Evolutionary conservation across 1,139 yeast genomes (phyloP).

Genomic region (Zygotorulaspora mrakii): DNA sequence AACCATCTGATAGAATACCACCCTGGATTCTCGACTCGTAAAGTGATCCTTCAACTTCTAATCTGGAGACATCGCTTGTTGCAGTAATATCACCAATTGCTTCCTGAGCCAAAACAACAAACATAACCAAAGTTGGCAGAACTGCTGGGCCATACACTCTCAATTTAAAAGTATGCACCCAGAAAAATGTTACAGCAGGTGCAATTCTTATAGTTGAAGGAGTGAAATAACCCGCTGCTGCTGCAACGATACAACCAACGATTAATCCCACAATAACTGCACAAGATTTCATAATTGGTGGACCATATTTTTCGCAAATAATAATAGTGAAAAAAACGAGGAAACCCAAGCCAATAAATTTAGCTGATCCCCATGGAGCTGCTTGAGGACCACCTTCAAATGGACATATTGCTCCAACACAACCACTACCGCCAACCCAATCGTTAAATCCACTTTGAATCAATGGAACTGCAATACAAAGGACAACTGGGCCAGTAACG

Average conservation of each 20-base stretch:
- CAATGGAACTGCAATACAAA: constrained; percentile 70
- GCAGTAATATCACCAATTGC: constrained; percentile 93
- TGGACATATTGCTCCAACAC: constrained; percentile 50
- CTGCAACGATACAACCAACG: constrained; percentile 87
- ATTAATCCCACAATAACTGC: constrained; percentile 81
- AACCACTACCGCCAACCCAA: constrained; percentile 87
- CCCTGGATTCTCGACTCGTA: constrained; percentile 89
- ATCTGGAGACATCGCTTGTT: constrained; percentile 81
- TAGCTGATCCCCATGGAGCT: constrained; percentile 78
- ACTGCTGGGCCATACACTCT: constrained; percentile 78
- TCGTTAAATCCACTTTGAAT: constrained; percentile 70
- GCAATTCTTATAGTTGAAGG: constrained; percentile 56
- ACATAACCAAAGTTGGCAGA: constrained; percentile 77
- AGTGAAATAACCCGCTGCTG: constrained; percentile 80
- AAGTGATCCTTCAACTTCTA: constrained; percentile 72
- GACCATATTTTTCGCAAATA: constrained; percentile 77
- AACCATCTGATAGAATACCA: constrained; percentile 77
- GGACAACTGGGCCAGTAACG: constrained; percentile 89
- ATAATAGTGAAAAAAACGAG: constrained; percentile 70
- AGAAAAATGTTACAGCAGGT: constrained; percentile 78
- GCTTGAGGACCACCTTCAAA: constrained; percentile 48
- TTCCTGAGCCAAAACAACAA: constrained; percentile 79
- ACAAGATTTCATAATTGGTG: constrained; percentile 93
- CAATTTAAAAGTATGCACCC: constrained; percentile 81
- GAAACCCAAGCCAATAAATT: constrained; percentile 82